phyloP scores from a whole-genome alignment of 2,329 filamentous ascomycete genomes.

The Endoconidiophora polonica region DNA sequence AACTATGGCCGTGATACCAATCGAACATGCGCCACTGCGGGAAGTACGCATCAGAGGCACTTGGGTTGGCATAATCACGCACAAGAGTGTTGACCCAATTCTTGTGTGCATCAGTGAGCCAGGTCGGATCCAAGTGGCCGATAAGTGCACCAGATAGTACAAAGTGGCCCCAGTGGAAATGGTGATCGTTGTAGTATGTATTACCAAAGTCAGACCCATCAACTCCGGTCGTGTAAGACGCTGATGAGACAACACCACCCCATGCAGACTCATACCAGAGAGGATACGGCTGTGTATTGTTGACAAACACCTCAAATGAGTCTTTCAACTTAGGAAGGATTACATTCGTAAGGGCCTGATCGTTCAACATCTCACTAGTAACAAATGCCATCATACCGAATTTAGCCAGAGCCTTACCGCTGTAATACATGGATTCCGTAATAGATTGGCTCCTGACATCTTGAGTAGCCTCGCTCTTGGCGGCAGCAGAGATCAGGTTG shows the following conservation, averaged over 20 bases:
- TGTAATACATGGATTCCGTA: slow-evolving; percentile 80
- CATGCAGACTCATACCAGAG: slow-evolving; percentile 55
- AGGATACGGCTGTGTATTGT: slow-evolving; percentile 51
- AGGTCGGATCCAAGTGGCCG: slow-evolving; percentile 57
- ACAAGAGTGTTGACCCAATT: slow-evolving; percentile 71
- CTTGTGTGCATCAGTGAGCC: slow-evolving; percentile 51
- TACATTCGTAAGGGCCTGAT: slow-evolving; percentile 37
- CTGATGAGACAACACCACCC: slow-evolving; percentile 67
- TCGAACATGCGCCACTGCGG: slow-evolving; percentile 75
- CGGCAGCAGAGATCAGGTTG: slow-evolving; percentile 40
- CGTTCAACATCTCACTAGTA: slow-evolving; percentile 43
- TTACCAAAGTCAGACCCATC: slow-evolving; percentile 74
- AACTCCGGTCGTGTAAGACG: slow-evolving; percentile 53
- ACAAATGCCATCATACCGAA: slow-evolving; percentile 55
- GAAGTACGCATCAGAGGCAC: slow-evolving; percentile 52
- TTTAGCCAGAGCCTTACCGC: slow-evolving; percentile 69
- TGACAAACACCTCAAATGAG: slow-evolving; percentile 47
- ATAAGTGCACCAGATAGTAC: slow-evolving; percentile 76
- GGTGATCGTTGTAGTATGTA: slow-evolving; percentile 63
- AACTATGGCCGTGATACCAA: slow-evolving; percentile 89
- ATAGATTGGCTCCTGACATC: slow-evolving; percentile 58
- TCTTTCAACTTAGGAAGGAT: slow-evolving; percentile 46
- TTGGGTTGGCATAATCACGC: slow-evolving; percentile 68
- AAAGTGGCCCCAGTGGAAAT: slow-evolving; percentile 76
- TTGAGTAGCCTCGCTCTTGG: slow-evolving; percentile 58